Evolutionary conservation across 331 rosid genomes (phyloP).

Genomic region (Arachis monticola): DNA sequence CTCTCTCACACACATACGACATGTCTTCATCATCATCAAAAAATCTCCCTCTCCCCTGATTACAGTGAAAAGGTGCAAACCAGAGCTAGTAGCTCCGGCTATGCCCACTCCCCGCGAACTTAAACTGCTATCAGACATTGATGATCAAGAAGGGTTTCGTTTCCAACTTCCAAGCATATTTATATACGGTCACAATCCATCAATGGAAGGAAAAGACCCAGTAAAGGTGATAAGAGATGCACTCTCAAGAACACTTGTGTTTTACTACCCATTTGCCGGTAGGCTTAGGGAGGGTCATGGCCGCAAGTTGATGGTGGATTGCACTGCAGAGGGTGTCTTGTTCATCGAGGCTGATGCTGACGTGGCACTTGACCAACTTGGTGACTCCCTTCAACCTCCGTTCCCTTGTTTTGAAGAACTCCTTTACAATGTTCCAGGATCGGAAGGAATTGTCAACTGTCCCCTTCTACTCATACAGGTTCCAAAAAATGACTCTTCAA

Average conservation of each 20-base stretch:
- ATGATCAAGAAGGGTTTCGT: conserved; percentile 41
- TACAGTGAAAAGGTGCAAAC: conserved; percentile 25
- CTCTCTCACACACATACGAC: background rate
- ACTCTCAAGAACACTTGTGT: too few species aligned
- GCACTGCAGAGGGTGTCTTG: too few species aligned
- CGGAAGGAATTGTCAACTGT: background rate
- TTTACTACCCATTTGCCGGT: too few species aligned
- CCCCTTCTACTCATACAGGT: conserved; percentile 41
- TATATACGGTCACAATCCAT: conserved; percentile 21
- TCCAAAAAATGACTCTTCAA: background rate
- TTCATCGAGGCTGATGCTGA: too few species aligned
- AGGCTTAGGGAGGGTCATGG: too few species aligned
- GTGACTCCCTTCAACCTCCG: conserved; percentile 23
- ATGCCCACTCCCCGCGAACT: conserved; percentile 30
- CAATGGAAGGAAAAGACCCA: conserved; percentile 34
- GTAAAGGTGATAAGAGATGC: conserved; percentile 3
- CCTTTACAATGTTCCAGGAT: background rate
- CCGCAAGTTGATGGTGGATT: too few species aligned
- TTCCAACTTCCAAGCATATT: background rate
- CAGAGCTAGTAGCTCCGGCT: conserved; percentile 35
- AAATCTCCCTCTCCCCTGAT: background rate
- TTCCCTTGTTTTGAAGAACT: conserved; percentile 29
- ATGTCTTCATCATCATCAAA: conserved; percentile 14
- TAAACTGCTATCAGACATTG: conserved; percentile 35
- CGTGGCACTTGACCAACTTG: too few species aligned